Conservation (phyloP, 179 eudicot species). For the Nepenthes alata region DNA sequence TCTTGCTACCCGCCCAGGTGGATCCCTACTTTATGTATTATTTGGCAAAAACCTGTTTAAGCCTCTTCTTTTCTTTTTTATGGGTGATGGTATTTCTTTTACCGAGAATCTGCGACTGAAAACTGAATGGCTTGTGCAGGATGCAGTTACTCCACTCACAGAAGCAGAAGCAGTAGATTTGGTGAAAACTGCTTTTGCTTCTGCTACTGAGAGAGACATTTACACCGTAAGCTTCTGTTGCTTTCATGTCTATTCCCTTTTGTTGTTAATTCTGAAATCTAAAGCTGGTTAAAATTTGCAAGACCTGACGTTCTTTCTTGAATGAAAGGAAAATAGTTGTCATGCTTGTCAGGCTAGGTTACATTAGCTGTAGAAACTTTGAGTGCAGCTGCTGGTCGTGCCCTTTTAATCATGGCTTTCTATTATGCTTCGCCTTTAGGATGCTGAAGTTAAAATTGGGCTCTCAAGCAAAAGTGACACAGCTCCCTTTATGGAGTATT, state of each 20-base stretch:
- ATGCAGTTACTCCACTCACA: slow-evolving; percentile 87
- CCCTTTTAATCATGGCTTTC: too few species aligned
- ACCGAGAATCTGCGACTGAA: slow-evolving; percentile 2
- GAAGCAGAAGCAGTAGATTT: slow-evolving; percentile 89
- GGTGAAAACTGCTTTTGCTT: slow-evolving; percentile 88
- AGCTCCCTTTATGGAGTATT: too few species aligned
- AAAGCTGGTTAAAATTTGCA: neutral
- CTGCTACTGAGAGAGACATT: slow-evolving; percentile 94
- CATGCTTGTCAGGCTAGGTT: neutral
- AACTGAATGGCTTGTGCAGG: slow-evolving; percentile 34
- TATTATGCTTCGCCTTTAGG: too few species aligned
- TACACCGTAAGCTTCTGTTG: slow-evolving; percentile 61
- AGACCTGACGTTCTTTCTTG: neutral
- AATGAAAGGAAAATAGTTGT: neutral
- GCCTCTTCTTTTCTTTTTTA: neutral
- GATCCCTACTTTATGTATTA: slow-evolving; percentile 1
- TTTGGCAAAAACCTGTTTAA: neutral
- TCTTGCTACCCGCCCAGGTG: slow-evolving; percentile 66
- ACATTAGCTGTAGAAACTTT: neutral
- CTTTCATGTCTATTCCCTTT: neutral
- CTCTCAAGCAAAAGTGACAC: too few species aligned
- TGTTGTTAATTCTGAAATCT: slow-evolving; percentile 1
- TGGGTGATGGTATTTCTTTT: neutral
- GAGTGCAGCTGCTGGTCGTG: too few species aligned
- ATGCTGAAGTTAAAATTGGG: too few species aligned